Percentiles rank a stretch among this genome's conserved stretches.
Evolutionary conservation across 192 early-diverging fungal species (phyloP).

Genomic region (Geranomyces michiganensis): DNA sequence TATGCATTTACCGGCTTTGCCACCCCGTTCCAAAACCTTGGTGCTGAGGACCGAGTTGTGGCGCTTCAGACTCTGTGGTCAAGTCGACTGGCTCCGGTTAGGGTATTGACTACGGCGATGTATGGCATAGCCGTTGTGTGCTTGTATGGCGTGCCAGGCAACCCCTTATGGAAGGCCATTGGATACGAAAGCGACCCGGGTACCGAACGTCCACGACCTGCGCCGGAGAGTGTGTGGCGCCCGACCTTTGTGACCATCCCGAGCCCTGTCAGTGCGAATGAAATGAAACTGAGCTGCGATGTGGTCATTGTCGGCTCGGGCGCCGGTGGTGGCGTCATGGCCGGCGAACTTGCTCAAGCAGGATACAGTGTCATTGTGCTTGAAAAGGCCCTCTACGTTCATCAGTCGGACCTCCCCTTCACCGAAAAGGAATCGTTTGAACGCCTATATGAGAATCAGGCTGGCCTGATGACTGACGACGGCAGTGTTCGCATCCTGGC

Average conservation of each 20-base stretch:
- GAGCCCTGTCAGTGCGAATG: neutral
- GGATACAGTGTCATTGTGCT: conserved; percentile 72
- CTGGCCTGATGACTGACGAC: conserved; percentile 51
- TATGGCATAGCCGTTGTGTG: conserved; percentile 19
- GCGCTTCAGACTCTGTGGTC: conserved; percentile 38
- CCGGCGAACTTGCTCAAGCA: conserved; percentile 64
- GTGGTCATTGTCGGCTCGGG: conserved; percentile 73
- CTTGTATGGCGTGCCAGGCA: conserved; percentile 27
- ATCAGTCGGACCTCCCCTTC: conserved; percentile 54
- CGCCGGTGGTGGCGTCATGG: conserved; percentile 69
- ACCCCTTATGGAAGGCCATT: conserved; percentile 46
- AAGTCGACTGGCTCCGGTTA: conserved; percentile 24
- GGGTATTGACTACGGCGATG: conserved; percentile 39
- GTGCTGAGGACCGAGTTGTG: conserved; percentile 29
- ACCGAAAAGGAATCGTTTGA: conserved; percentile 54
- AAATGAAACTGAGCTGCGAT: conserved; percentile 47
- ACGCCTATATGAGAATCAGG: conserved; percentile 61
- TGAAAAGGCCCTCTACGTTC: conserved; percentile 70
- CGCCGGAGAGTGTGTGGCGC: conserved; percentile 42
- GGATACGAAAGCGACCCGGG: conserved; percentile 60
- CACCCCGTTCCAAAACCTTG: conserved; percentile 38
- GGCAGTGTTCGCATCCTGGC: conserved; percentile 59
- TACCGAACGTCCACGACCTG: conserved; percentile 41
- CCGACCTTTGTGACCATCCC: conserved; percentile 58
- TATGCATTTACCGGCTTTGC: conserved; percentile 27